Percentiles rank a stretch among this genome's conserved stretches.
These are phyloP conservation scores for Petunia axillaris DNA, from an alignment of 257 asterid species.

Conservation along the genomic window DNA sequence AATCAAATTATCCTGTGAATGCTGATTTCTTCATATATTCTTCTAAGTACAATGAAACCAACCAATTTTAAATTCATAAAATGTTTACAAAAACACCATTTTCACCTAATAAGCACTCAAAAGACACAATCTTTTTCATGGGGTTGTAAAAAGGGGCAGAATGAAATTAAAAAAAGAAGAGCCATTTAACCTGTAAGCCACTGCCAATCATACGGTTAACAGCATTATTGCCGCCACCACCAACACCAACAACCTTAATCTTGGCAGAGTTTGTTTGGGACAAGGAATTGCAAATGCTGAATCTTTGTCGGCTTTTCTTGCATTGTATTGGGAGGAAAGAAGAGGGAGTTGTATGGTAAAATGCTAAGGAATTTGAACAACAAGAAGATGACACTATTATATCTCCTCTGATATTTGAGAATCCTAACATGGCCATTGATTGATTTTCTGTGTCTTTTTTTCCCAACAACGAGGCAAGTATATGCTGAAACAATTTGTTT, in stretches of 20 bases:
- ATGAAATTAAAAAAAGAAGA: not conserved
- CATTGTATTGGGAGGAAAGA: slow-evolving; percentile 44
- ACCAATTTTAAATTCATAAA: not conserved
- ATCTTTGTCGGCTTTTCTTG: slow-evolving; percentile 43
- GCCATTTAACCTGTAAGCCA: slow-evolving; percentile 66
- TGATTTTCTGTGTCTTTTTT: not conserved
- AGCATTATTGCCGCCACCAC: slow-evolving; percentile 98
- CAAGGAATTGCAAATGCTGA: slow-evolving; percentile 55
- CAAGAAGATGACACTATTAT: slow-evolving; percentile 40
- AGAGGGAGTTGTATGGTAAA: slow-evolving; percentile 30
- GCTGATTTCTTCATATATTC: not conserved
- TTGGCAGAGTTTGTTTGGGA: slow-evolving; percentile 72
- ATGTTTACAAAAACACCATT: no score
- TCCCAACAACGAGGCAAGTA: not conserved
- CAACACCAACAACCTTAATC: slow-evolving; percentile 96
- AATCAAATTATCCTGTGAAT: not conserved
- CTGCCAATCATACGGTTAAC: slow-evolving; percentile 95
- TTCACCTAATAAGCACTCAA: no score
- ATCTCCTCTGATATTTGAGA: slow-evolving; percentile 49
- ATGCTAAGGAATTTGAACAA: slow-evolving; percentile 47
- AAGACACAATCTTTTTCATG: not conserved
- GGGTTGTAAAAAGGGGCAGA: not conserved
- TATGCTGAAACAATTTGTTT: not conserved
- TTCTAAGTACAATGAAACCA: not conserved
- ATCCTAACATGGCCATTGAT: slow-evolving; percentile 56